phyloP scores from a whole-genome alignment of 1,284 basidiomycete genomes.

The Ustilago xerochloae region DNA sequence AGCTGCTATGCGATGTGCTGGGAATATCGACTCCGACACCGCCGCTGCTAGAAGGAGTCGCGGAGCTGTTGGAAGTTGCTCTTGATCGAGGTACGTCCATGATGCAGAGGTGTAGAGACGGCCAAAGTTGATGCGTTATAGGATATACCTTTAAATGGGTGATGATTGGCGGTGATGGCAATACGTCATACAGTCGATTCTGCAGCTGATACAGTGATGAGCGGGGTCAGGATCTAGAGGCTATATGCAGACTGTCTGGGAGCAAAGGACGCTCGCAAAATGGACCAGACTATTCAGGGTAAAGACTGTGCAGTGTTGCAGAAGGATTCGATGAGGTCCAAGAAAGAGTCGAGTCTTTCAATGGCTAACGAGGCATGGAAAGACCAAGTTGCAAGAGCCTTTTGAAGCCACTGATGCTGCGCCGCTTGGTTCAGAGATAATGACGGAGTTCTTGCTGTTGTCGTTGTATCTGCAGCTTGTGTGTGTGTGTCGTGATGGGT shows the following conservation, averaged over 20 bases:
- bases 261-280: not conserved
- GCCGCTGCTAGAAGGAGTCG: not conserved
- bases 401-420: too few species aligned
- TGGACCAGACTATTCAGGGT: too few species aligned
- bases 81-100: constrained; percentile 38
- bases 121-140: not conserved
- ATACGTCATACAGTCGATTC: not conserved
- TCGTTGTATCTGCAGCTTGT: too few species aligned
- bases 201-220: not conserved
- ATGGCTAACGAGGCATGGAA: too few species aligned
- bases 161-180: not conserved
- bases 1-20: constrained; percentile 20
- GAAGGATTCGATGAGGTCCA: too few species aligned
- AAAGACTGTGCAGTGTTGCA: too few species aligned
- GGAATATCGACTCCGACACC: constrained; percentile 28
- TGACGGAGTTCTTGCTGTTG: too few species aligned
- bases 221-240: not conserved
- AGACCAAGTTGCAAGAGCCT: too few species aligned
- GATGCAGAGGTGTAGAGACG: not conserved
- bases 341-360: too few species aligned
- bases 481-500: too few species aligned
- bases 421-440: too few species aligned
- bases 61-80: constrained; percentile 31
- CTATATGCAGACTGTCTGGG: not conserved
- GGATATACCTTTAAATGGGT: too few species aligned